Evolutionary conservation across 345 rosid genomes (phyloP), one percentile per base, ranked within the genome.

Genomic region (Dipteronia sinensis): DNA sequence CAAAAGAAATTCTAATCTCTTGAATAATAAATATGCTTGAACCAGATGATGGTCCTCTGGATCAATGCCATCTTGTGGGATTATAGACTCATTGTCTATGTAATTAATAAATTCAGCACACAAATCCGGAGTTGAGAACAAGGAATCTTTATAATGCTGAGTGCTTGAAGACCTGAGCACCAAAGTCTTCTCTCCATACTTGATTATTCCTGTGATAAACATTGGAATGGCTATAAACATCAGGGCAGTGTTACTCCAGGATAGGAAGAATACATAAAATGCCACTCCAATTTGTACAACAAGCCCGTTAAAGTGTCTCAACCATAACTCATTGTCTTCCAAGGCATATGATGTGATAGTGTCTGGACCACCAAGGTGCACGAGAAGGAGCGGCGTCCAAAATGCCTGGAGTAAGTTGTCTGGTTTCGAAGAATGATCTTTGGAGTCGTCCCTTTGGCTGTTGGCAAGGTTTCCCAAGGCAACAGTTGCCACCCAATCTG

Each of bases 311-410:
- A 85, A 75, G 29, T 85, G 85, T 72, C 90, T 72, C 6, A 65
- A 73, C 81, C 86, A 83, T 2, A 87, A 20, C 71, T 87, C 81
- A 4, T 83, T 77, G 75, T 87, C 90, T 65, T 85, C 82, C 13
- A 85, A 81, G 9, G 88, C 74, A 40, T 85, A 86, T 1, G 86
- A 86, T 17, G 88, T 87, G 73, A 82, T 86, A 22, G 83, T 80
- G 61, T 86, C 83, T 1, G 89, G 87, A 6, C 89, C 85, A 55
- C 87, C 87, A 4, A 84, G 83, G 67, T 86, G 87, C 76, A 86
- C 31, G 51, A 86, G 77, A 61, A 84, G 78, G 69, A 86, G 0
- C n/a, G 83, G 86, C 8, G 82, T 81, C 84, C 87, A 85, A 20
- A 83, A 83, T 6, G 82, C 78, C 15, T 58, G 56, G 1, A 13